Conservation (phyloP, 371 early-diverging fungal genomes). For the Haplosporangium sp. region DNA sequence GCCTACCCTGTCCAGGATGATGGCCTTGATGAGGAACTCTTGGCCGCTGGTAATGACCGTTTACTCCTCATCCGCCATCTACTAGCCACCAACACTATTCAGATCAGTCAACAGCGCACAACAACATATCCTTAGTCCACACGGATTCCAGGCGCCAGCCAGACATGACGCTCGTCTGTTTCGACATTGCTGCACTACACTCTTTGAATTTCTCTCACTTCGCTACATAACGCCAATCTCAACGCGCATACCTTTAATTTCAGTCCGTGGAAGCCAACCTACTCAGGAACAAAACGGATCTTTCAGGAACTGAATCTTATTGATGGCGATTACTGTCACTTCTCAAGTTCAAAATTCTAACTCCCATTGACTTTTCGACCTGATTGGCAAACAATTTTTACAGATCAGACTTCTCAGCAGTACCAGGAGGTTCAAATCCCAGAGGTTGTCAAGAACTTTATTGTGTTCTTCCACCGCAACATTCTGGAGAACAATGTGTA, state of each 20-base stretch:
- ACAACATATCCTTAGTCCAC: neutral
- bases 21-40: slow-evolving; percentile 56
- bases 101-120: neutral
- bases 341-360: neutral
- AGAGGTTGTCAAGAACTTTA: slow-evolving; percentile 86
- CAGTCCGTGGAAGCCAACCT: neutral
- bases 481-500: slow-evolving; percentile 82
- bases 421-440: slow-evolving; percentile 74
- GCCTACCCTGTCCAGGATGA: slow-evolving; percentile 66
- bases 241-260: neutral
- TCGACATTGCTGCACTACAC: neutral
- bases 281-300: neutral
- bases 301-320: slow-evolving; percentile 1
- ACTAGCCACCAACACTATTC: neutral
- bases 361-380: neutral
- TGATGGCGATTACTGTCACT: neutral
- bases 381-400: neutral
- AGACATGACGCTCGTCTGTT: too few relatives aligned
- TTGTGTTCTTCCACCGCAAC: slow-evolving; percentile 84
- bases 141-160: too few relatives aligned
- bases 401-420: slow-evolving; percentile 58
- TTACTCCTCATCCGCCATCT: neutral
- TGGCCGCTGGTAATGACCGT: slow-evolving; percentile 39
- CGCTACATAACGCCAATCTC: too few relatives aligned
- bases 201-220: neutral